Base-by-base conservation (phyloP, 495 filamentous ascomycete genomes). In the Aspergillus avenaceus region DNA sequence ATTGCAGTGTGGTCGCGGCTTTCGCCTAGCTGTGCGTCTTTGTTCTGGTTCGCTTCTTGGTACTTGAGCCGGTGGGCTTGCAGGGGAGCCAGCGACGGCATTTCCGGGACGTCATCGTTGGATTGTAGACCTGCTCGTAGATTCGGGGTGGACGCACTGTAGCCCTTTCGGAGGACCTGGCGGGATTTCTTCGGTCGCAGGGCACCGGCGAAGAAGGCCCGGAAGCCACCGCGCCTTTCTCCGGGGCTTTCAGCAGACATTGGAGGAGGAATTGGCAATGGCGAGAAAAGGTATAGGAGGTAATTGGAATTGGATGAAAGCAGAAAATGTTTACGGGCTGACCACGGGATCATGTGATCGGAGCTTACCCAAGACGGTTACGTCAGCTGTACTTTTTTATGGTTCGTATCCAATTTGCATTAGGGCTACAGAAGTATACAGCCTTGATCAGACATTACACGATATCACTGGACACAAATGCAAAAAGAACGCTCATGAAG, bases 11-110 rank as follows among this genome's bases (percentile, higher is more conserved):
- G 72, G 52, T 80, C 75, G 43, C 58, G 57, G 45, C 61, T 61
- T 49, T 80, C 76, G 6, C 76, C 76, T n/a, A 75, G 61, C 50
- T 80, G 74, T 1, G 62, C 63, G 45, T 80, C 73, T 5, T 71
- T 47, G 22, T 64, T 50, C 3, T 61, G 54, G 42, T 67, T 62
- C 1, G 56, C 23, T 8, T 60, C 49, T 37, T 49, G 53, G 53
- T 75, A 75, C 50, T 73, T 74, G n/a, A 58, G 45, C 32, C 67
- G 60, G 42, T 75, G 72, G 19, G 62, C 62, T 31, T 70, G 54
- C 27, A 74, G 56, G 1, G 71, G 71, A 12, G 72, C 63, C 2
- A 73, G 49, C 13, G 60, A 44, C 9, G 69, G 71, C 61, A 72
- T 43, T 11, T 69, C 65, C 8, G 71, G 70, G 21, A 65, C 49